Base-by-base conservation (phyloP, 139 green algal genomes). In the Coccomyxa sp. region DNA sequence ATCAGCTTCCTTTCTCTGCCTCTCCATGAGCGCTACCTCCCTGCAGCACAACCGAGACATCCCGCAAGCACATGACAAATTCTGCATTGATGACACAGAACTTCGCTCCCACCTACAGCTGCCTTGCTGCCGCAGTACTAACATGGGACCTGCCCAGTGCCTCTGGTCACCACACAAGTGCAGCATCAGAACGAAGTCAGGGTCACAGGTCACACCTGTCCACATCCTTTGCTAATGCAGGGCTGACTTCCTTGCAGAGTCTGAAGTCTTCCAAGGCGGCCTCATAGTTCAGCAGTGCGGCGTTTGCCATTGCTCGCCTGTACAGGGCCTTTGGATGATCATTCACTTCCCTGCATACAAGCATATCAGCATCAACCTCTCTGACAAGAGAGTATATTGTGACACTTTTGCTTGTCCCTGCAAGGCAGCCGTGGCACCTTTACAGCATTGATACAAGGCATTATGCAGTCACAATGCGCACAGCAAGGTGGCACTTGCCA, bases 211-310 rank as follows among this genome's bases (percentile, higher is more conserved):
- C 29, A 71, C n/a, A 71, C n/a, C 64, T 34, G 64, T 34, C n/a
- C n/a, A 38, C 64, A 24, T 91, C 86, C 27, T 41, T 41, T 36
- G 80, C 74, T 14, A 84, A 14, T 16, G 27, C 37, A 6, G 72
- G 40, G 55, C 90, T 84, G 54, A 84, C 27, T 40, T 84, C 41
- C 12, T 78, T 81, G 12, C 79, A 86, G 33, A 83, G 74, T 54
- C 54, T 38, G 0, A 93, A 79, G 68, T 84, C 83, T 36, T 79
- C 85, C 22, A 83, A 79, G 31, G 91, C 91, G 36, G 83, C 75
- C 31, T 89, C 87, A 73, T 85, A 84, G 55, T 95, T 84, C 0
- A 87, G 87, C 74, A 93, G 88, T 6, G 88, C 36, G 40, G 35
- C 38, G 7, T 77, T 64, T 64, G 36, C 39, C 7, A 79, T 84